phyloP scores from a whole-genome alignment of 2,329 filamentous ascomycete species.

The Akanthomyces lecanii region DNA sequence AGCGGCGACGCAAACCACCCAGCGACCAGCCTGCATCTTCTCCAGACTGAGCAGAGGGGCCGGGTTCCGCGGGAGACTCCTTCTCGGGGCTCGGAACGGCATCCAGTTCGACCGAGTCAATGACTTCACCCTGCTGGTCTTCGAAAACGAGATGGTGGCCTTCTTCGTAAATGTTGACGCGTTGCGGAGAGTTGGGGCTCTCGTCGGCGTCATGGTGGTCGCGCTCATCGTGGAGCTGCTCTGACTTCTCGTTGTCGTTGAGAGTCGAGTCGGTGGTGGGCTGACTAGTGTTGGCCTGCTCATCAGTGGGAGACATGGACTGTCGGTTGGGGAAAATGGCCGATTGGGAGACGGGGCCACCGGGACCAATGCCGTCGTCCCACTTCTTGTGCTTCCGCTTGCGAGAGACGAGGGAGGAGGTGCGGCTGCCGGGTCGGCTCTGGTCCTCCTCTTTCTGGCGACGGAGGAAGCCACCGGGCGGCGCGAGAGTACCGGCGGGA shows the following conservation, averaged over 20 bases:
- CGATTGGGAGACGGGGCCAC: conserved; percentile 84
- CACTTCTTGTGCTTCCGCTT: conserved; percentile 63
- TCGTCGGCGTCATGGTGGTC: conserved; percentile 19
- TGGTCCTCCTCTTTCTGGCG: conserved; percentile 73
- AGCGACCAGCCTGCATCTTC: conserved; percentile 30
- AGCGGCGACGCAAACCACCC: conserved; percentile 43
- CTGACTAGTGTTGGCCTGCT: conserved; percentile 27
- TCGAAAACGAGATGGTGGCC: conserved; percentile 77
- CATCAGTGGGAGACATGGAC: conserved; percentile 22
- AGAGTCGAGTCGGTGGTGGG: conserved; percentile 32
- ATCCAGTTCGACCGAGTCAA: conserved; percentile 48
- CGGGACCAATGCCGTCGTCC: conserved; percentile 69
- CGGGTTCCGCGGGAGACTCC: conserved; percentile 12
- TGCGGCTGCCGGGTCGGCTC: conserved; percentile 50
- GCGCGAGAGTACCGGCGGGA: conserved; percentile 67
- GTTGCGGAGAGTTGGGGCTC: conserved; percentile 18
- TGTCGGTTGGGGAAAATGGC: conserved; percentile 71
- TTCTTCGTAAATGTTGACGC: conserved; percentile 73
- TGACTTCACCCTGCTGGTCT: conserved; percentile 80
- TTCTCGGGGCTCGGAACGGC: conserved; percentile 16
- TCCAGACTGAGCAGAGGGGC: not conserved
- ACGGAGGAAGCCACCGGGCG: conserved; percentile 74
- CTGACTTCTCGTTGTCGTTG: conserved; percentile 28
- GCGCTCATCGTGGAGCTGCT: conserved; percentile 19
- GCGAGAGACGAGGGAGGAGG: conserved; percentile 56